Conservation (phyloP, 495 filamentous ascomycete genomes). For the Monascus purpureus region DNA sequence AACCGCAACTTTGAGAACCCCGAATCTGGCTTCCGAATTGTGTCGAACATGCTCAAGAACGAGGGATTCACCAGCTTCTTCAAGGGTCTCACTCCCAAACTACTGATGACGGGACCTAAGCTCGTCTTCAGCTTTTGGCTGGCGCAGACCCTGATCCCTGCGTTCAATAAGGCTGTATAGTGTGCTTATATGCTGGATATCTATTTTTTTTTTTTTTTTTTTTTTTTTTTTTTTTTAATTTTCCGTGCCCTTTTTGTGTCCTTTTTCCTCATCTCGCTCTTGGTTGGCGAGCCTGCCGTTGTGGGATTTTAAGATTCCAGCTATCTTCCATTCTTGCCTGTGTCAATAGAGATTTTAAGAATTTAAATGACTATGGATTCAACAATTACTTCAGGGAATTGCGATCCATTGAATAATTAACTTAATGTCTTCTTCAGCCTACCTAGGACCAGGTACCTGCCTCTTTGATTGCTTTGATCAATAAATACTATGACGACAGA, state of each 20-base stretch:
- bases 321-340: constrained; percentile 1
- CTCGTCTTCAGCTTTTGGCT: constrained; percentile 99
- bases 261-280: no score
- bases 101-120: constrained; percentile 97
- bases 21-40: constrained; percentile 81
- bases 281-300: no score
- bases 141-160: constrained; percentile 80
- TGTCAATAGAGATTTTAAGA: constrained; percentile 6
- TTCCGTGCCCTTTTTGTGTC: constrained; percentile 6
- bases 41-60: constrained; percentile 77
- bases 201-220: constrained; percentile 1
- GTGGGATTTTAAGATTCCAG: no score
- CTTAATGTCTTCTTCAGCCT: no score
- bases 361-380: not conserved
- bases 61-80: constrained; percentile 85
- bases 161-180: constrained; percentile 48
- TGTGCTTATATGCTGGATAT: constrained; percentile 6
- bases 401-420: no score
- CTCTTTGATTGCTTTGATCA: no score
- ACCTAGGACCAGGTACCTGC: no score
- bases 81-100: constrained; percentile 93
- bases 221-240: constrained; percentile 5
- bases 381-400: not conserved
- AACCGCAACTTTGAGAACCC: constrained; percentile 98
- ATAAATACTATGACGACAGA: no score